Evolutionary conservation across 2,329 filamentous ascomycete species (phyloP).

Genomic region (Arthrobotrys pseudoclavata): DNA sequence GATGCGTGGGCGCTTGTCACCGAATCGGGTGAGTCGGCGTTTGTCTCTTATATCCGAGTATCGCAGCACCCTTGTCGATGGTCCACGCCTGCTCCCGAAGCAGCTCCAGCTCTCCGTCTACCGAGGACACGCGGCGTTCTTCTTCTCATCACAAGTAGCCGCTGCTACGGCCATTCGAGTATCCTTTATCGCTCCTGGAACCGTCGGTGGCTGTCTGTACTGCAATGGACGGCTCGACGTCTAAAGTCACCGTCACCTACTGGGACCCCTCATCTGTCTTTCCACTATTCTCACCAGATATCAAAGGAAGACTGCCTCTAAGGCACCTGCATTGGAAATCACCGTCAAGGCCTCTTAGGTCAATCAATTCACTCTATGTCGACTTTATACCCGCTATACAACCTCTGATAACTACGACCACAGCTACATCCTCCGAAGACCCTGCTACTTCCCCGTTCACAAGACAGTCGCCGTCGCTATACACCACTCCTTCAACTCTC

Average conservation of each 20-base stretch:
- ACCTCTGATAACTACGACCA: conserved; percentile 67
- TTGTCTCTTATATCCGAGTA: conserved; percentile 23
- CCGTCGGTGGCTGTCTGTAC: neutral
- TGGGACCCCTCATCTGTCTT: conserved; percentile 93
- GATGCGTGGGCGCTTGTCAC: conserved; percentile 31
- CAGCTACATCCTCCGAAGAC: conserved; percentile 65
- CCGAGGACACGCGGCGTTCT: conserved; percentile 31
- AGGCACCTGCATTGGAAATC: conserved; percentile 98
- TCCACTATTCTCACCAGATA: conserved; percentile 81
- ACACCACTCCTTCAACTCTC: conserved; percentile 41
- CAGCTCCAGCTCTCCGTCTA: conserved; percentile 38
- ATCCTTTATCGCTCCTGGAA: conserved; percentile 5
- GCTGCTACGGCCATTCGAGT: conserved; percentile 9
- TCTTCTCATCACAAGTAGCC: conserved; percentile 1
- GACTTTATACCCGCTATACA: conserved; percentile 79
- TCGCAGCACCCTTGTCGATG: conserved; percentile 31
- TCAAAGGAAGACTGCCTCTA: conserved; percentile 84
- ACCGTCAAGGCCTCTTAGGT: conserved; percentile 87
- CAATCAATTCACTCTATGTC: conserved; percentile 91
- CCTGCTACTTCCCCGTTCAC: conserved; percentile 64
- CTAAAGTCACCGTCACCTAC: conserved; percentile 76
- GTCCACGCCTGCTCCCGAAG: conserved; percentile 17
- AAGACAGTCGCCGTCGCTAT: conserved; percentile 63
- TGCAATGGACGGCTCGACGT: conserved; percentile 54
- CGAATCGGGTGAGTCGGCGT: neutral